phyloP scores from a whole-genome alignment of 1,284 basidiomycete genomes.

The Anthracocystis walkeri region DNA sequence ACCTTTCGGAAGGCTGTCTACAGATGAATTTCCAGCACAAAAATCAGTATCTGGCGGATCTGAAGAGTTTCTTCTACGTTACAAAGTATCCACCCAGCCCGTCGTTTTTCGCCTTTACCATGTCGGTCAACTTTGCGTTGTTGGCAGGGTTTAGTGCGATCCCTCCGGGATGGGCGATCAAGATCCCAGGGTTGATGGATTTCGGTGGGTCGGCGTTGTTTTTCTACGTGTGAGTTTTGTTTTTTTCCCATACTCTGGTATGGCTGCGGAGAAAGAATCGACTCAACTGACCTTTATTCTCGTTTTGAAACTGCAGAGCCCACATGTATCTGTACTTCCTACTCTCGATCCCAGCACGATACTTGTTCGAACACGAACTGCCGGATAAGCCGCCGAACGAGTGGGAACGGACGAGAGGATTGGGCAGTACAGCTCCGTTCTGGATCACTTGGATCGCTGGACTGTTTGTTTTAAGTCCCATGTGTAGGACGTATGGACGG shows the following conservation, averaged over 20 bases:
- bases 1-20: slow-evolving; percentile 54
- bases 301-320: slow-evolving; percentile 8
- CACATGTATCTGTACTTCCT: slow-evolving; percentile 39
- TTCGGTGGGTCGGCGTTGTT: slow-evolving; percentile 55
- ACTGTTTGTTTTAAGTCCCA: slow-evolving; percentile 28
- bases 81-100: slow-evolving; percentile 59
- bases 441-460: slow-evolving; percentile 37
- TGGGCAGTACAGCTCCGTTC: slow-evolving; percentile 31
- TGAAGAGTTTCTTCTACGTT: slow-evolving; percentile 57
- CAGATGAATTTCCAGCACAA: slow-evolving; percentile 30
- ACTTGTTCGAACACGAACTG: slow-evolving; percentile 38
- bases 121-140: slow-evolving; percentile 50
- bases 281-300: no score
- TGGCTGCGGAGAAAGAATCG: background rate
- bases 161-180: slow-evolving; percentile 9
- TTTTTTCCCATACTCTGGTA: background rate
- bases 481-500: slow-evolving; percentile 35
- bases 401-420: slow-evolving; percentile 21
- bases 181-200: slow-evolving; percentile 36
- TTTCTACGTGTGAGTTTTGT: slow-evolving; percentile 51
- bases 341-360: slow-evolving; percentile 31
- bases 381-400: slow-evolving; percentile 35
- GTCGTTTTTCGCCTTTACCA: slow-evolving; percentile 49
- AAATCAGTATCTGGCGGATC: slow-evolving; percentile 54
- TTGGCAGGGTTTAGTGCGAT: slow-evolving; percentile 49